Evolutionary conservation across 1,284 basidiomycete genomes (phyloP), one percentile per base, ranked within the genome.

Genomic region (Trametes pubescens): DNA sequence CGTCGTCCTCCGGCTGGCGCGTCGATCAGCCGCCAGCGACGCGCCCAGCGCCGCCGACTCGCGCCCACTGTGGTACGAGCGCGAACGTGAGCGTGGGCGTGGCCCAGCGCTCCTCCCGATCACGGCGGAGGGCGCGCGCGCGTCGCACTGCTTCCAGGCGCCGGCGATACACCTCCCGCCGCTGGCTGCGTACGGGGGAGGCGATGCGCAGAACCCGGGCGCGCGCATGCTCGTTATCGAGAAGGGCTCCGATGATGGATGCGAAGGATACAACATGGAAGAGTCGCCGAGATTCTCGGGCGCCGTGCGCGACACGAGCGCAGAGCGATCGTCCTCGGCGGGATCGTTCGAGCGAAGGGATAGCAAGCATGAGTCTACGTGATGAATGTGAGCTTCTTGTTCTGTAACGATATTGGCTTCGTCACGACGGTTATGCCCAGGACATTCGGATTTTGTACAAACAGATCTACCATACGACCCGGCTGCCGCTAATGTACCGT

Each of bases 1-100:
- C 18, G 55, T 56, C 24, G 54, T 59, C 29, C 46, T 64, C n/a
- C 47, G 51, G 18, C 51, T 64, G 32, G 62, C 56, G 37, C 54
- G 22, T 7, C 10, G 51, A 13, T 24, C 51, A 4, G 35, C 9
- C 11, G 21, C n/a, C 3, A 52, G 35, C n/a, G 14, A 11, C 51
- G 35, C 51, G 35, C 34, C 51, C 24, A 52, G 49, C 32, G 29
- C 9, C 32, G 18, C 9, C 6, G 29, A 34, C 6, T 51, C 29
- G 29, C 49, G 32, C 29, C 18, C 26, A 32, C 29, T 35, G 16
- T 21, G 13, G 29, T n/a, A 9, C 29, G 49, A 51, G 49, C 29
- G 18, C 29, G 18, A 16, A 16, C 49, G 29, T 16, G 49, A 51
- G 49, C 29, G 18, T 18, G 18, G 32, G 29, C 49, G 29, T 16